Evolutionary conservation across 148 eudicot species (phyloP), one percentile per base, ranked within the genome.

Genomic region (Cornus kousa): DNA sequence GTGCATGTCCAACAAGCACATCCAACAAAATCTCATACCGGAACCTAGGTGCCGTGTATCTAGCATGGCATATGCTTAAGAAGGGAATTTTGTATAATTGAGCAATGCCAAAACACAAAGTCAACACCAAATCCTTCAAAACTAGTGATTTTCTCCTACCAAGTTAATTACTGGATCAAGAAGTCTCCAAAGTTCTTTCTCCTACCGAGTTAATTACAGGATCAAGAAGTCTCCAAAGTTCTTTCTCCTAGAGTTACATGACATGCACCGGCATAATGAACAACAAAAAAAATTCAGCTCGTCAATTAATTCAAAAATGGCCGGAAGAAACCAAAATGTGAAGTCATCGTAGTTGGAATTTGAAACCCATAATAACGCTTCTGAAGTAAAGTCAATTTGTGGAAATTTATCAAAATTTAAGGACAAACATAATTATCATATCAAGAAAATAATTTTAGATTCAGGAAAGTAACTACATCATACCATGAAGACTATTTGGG

Each of bases 401-500:
- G 3, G 19, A 53, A 53, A 53, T 7, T 53, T 11, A 53, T 53
- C 59, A 53, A 53, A 12, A 16, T 53, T 11, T 53, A 53, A 53
- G 17, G 17, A 12, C 59, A 53, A 53, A 17, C 59, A 12, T 53
- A 4, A 53, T 48, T 48, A 8, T 7, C 59, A 53, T 53, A 53
- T 16, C 19, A 6, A 6, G 13, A 50, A 53, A 20, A 57, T 22
- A 17, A 33, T 4, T 16, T 19, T 4, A 57, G n/a, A 68, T 24
- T 24, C 12, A 35, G 37, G 28, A 74, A 74, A 53, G 31, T 3
- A 62, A 62, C 24, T 20, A 20, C 19, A 13, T 6, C 66, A 59
- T 93, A 96, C 99, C 99, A 78, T 96, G 99, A 74, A 96, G 97
- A 86, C 94, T 88, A 79, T 93, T 89, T 59, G 98, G 99, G 53